These are phyloP conservation scores for Aspergillus sp. DNA, from an alignment of 2,329 filamentous ascomycete species.

Conservation along the genomic window DNA sequence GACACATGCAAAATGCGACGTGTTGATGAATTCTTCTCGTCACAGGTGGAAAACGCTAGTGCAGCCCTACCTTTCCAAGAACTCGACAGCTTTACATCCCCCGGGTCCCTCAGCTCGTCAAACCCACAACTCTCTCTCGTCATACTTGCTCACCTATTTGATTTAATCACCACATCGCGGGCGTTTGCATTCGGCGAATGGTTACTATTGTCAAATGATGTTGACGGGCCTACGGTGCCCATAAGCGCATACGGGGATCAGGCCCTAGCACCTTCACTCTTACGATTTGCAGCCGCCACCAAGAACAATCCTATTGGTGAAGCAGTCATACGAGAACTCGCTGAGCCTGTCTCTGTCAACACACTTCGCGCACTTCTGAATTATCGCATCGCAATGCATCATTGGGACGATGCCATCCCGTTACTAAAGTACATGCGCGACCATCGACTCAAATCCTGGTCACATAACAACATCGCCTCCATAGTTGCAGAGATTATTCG, in stretches of 20 bases:
- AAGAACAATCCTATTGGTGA: conserved; percentile 40
- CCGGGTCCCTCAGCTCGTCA: conserved; percentile 27
- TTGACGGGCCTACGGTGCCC: conserved; percentile 56
- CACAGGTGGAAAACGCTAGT: conserved; percentile 18
- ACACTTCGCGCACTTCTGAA: conserved; percentile 38
- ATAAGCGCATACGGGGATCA: conserved; percentile 46
- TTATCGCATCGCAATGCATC: conserved; percentile 30
- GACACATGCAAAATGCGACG: conserved; percentile 37
- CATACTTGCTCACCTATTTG: conserved; percentile 52
- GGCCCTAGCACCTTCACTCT: conserved; percentile 52
- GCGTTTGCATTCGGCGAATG: conserved; percentile 53
- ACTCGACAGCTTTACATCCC: conserved; percentile 14
- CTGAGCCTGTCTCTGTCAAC: conserved; percentile 34
- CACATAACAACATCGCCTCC: conserved; percentile 35
- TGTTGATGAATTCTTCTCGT: conserved; percentile 34
- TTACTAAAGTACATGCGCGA: conserved; percentile 36
- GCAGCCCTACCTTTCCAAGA: conserved; percentile 20
- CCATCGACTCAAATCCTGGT: conserved; percentile 36
- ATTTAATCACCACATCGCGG: conserved; percentile 48
- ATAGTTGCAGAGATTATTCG: conserved; percentile 43
- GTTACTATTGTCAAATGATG: conserved; percentile 52
- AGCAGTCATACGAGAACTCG: conserved; percentile 28
- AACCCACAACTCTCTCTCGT: conserved; percentile 44
- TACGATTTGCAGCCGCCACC: conserved; percentile 55
- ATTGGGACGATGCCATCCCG: conserved; percentile 35